Conservation (phyloP, 2,329 filamentous ascomycete genomes). For the Lasiodiplodia theobromae region DNA sequence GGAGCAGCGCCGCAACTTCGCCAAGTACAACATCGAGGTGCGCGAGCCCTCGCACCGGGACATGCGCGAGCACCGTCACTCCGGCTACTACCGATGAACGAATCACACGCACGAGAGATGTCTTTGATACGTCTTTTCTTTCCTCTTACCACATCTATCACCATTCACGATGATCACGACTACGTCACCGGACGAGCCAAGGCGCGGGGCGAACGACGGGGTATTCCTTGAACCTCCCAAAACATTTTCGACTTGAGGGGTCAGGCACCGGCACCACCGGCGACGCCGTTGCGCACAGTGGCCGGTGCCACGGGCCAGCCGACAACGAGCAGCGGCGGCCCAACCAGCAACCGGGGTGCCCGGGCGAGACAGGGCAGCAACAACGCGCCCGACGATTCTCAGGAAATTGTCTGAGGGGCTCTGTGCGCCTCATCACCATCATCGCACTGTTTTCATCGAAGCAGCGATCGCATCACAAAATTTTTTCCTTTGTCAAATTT, state of each 20-base stretch:
- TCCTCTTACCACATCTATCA: not conserved
- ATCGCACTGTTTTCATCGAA: slow-evolving; percentile 15
- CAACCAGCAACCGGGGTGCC: slow-evolving; percentile 21
- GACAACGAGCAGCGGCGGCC: slow-evolving; percentile 7
- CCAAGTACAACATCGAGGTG: slow-evolving; percentile 50
- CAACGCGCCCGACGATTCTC: slow-evolving; percentile 1
- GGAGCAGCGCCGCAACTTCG: slow-evolving; percentile 44
- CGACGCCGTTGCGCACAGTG: slow-evolving; percentile 10
- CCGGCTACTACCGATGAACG: slow-evolving; percentile 46
- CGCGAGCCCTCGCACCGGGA: slow-evolving; percentile 48
- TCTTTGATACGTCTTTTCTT: slow-evolving; percentile 15
- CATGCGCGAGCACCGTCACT: slow-evolving; percentile 46
- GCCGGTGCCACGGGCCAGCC: not conserved
- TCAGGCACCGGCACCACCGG: not conserved
- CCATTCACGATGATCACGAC: slow-evolving; percentile 8
- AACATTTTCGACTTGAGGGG: not conserved
- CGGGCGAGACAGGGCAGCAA: slow-evolving; percentile 23
- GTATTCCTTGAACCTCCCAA: slow-evolving; percentile 16
- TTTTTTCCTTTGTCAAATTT: slow-evolving; percentile 9
- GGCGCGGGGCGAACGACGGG: slow-evolving; percentile 8
- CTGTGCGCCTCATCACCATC: not conserved
- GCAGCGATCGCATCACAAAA: slow-evolving; percentile 14
- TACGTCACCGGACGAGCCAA: slow-evolving; percentile 8
- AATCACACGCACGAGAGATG: not conserved
- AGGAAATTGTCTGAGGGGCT: slow-evolving; percentile 6